Evolutionary conservation across 768 basidiomycete species (phyloP).

Genomic region (Pleurotus ostreatus): DNA sequence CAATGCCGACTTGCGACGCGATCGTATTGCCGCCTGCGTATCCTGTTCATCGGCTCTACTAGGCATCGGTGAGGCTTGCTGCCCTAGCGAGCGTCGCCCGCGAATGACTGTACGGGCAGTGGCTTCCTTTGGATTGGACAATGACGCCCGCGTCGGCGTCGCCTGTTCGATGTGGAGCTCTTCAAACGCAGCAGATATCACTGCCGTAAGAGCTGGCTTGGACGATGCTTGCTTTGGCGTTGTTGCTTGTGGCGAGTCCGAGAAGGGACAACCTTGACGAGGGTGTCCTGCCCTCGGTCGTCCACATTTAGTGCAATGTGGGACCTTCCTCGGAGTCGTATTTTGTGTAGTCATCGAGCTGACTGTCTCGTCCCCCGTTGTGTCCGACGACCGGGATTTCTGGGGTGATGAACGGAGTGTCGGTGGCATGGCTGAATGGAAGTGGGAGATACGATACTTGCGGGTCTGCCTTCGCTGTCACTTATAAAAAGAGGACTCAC

Average conservation of each 20-base stretch:
- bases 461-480: too few species aligned
- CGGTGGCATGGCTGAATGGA: conserved; percentile 6
- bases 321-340: conserved; percentile 45
- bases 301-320: conserved; percentile 52
- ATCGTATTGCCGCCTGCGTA: conserved; percentile 25
- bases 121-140: conserved; percentile 18
- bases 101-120: conserved; percentile 19
- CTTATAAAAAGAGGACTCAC: too few species aligned
- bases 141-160: conserved; percentile 6
- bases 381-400: not conserved
- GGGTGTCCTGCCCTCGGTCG: conserved; percentile 57
- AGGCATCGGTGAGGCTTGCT: not conserved
- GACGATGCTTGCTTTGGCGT: conserved; percentile 10
- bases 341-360: conserved; percentile 11
- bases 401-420: conserved; percentile 6
- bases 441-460: too few species aligned
- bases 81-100: not conserved
- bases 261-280: conserved; percentile 55
- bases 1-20: conserved; percentile 13
- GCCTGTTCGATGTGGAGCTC: conserved; percentile 38
- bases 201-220: conserved; percentile 17
- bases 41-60: conserved; percentile 19
- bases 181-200: conserved; percentile 37
- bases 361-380: not conserved
- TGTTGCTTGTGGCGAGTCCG: conserved; percentile 22